Percentiles rank a stretch among this genome's conserved stretches.
phyloP scores from a whole-genome alignment of 441 rosid species.

The Syzygium malaccense region DNA sequence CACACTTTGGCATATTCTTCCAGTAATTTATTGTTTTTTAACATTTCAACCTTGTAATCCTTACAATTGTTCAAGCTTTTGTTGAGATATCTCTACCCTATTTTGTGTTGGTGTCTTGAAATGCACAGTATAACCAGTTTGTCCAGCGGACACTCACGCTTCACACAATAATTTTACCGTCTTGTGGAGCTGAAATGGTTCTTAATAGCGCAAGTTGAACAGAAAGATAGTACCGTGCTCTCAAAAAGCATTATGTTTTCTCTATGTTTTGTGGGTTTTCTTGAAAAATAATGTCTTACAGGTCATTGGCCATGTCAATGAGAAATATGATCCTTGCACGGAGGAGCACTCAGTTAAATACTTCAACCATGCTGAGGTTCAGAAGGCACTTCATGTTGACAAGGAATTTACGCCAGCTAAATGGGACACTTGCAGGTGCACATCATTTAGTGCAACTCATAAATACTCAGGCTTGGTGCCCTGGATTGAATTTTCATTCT shows the following conservation, averaged over 20 bases:
- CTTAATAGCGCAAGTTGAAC: not conserved
- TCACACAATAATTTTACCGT: not conserved
- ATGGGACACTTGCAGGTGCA: constrained; percentile 94
- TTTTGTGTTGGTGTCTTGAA: not conserved
- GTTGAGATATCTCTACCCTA: not conserved
- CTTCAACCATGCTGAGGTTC: constrained; percentile 85
- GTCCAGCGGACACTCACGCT: not conserved
- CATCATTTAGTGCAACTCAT: not conserved
- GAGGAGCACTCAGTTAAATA: constrained; percentile 67
- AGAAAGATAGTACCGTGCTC: not conserved
- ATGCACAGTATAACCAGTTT: not conserved
- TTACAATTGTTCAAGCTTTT: not conserved
- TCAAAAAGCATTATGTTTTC: not conserved
- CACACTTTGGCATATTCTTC: not conserved
- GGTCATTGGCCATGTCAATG: constrained; percentile 53
- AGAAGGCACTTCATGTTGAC: constrained; percentile 70
- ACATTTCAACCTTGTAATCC: not conserved
- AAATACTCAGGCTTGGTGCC: not conserved
- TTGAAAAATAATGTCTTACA: constrained; percentile 15
- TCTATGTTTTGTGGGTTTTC: not conserved
- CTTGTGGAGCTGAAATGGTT: not conserved
- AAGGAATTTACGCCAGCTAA: constrained; percentile 52
- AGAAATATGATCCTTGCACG: constrained; percentile 93
- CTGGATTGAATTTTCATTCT: not conserved
- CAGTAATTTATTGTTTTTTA: not conserved